A percentile compares a stretch with the other conserved stretches of the same genome.
Evolutionary conservation across 208 protist species (phyloP).

Genomic region (Borovskyia barvae): DNA sequence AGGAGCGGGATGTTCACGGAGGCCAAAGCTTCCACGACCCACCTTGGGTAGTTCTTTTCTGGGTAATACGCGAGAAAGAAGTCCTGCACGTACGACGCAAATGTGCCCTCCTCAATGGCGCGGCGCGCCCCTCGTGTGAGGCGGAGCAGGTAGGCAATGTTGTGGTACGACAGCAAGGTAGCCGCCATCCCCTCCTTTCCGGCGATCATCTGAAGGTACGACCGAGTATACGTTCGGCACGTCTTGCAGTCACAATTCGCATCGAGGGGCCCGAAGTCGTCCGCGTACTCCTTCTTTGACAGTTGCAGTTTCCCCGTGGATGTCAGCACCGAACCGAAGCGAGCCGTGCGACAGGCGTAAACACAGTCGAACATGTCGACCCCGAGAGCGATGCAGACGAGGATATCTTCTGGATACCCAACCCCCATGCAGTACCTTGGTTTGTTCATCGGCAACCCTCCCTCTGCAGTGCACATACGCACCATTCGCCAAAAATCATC

Average conservation of each 20-base stretch:
- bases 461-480: conserved; percentile 84
- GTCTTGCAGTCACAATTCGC: conserved; percentile 89
- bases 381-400: conserved; percentile 97
- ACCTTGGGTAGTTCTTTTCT: conserved; percentile 82
- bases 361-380: conserved; percentile 99
- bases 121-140: conserved; percentile 89
- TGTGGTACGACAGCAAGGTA: conserved; percentile 97
- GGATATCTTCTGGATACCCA: conserved; percentile 97
- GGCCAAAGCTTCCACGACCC: conserved; percentile 82
- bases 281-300: conserved; percentile 60
- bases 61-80: conserved; percentile 90
- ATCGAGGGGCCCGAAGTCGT: conserved; percentile 81
- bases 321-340: conserved; percentile 95
- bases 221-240: conserved; percentile 92
- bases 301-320: conserved; percentile 82
- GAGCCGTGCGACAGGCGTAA: conserved; percentile 97
- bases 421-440: conserved; percentile 99
- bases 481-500: conserved; percentile 96
- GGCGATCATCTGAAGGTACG: conserved; percentile 92
- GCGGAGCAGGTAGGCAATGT: conserved; percentile 96
- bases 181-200: conserved; percentile 85
- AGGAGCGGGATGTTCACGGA: conserved; percentile 80
- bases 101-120: conserved; percentile 75
- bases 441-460: conserved; percentile 87
- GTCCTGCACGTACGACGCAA: conserved; percentile 81